Base-by-base conservation (phyloP, 1,139 yeast species). In the Yamadazyma triangularis region DNA sequence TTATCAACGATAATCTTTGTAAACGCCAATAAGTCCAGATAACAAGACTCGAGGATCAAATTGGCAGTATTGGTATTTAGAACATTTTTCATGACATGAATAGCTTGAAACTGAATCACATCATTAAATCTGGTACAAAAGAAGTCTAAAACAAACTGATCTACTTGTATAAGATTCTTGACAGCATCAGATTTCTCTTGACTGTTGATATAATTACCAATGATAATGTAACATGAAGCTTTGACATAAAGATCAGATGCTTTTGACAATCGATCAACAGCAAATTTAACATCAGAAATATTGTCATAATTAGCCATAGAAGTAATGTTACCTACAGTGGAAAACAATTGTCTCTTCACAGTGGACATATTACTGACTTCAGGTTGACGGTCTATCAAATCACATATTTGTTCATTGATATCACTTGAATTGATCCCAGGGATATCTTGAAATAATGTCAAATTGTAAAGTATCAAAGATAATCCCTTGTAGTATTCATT, bases 41-140 rank as follows among this genome's bases (percentile, higher is more conserved):
- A 18, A 8, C 12, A 11, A 12, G 42, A 37, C 10, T 30, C 12
- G 3, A 39, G 10, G 4, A 41, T 28, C 4, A 12, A 10, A n/a
- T 8, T 4, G 3, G 54, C 50, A 13, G 52, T 39, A 1, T 26
- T 34, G 9, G 20, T 22, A 22, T 49, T 42, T 38, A 63, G 34
- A 19, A 59, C 33, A 37, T 67, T 64, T 26, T 49, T 58, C 33
- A 66, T 44, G 36, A 62, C 41, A 42, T 66, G 73, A 26, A 61
- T 46, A 2, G 62, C 53, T 42, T 68, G 74, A 27, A 51, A 51
- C 37, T 64, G 71, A 4, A 68, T 50, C 4, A 66, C 52, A 40
- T 68, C 73, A 15, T 48, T 50, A 34, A 62, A 53, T 2, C 35
- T 42, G 24, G 41, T 33, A 14, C 41, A 32, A 33, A 62, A 53